Base-by-base conservation (phyloP, 2,329 filamentous ascomycete species). In the Botryotinia convoluta region DNA sequence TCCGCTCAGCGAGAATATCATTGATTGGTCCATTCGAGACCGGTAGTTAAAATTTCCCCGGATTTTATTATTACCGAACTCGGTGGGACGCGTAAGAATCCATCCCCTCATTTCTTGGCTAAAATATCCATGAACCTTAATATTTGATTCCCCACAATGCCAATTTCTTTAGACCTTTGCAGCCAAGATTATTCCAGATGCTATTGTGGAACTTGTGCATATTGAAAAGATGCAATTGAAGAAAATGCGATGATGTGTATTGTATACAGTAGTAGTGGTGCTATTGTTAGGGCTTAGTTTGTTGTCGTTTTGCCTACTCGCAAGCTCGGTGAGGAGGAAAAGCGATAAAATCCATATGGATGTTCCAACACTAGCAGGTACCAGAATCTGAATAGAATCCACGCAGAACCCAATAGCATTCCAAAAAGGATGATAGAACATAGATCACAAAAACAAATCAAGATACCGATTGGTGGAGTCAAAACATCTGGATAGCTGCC, bases 381-480 rank as follows among this genome's bases (percentile, higher is more conserved):
- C 8, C n/a, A 35, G 39, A 29, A 32, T 29, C 18, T 26, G 10
- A 29, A 35, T 0, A 26, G 63, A 10, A 32, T 22, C 9, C 9
- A 54, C 18, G 4, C 9, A 54, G 22, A 68, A 32, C 16, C 14
- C 12, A 32, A 68, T 29, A 3, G 1, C 2, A 39, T 12, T 5
- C 18, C n/a, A 18, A 5, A 54, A 54, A 57, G 32, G 22, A 51
- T 1, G 14, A 12, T 57, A 32, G 20, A 64, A 20, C 35, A 6
- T 26, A 14, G 29, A 44, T 45, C 18, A 39, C 10, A 44, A 10
- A 42, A 32, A 29, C 2, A 22, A 5, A 14, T 32, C 18, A 26
- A n/a, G 29, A n/a, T 42, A 42, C 44, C 42, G 59, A 54, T 71
- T 64, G 69, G 69, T 71, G 59, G 59, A 64, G 18, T 51, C 18